Percentiles rank a stretch among this genome's conserved stretches.
These are phyloP conservation scores for Elsinoe ampelina DNA, from an alignment of 2,329 filamentous ascomycete species.

Conservation along the genomic window DNA sequence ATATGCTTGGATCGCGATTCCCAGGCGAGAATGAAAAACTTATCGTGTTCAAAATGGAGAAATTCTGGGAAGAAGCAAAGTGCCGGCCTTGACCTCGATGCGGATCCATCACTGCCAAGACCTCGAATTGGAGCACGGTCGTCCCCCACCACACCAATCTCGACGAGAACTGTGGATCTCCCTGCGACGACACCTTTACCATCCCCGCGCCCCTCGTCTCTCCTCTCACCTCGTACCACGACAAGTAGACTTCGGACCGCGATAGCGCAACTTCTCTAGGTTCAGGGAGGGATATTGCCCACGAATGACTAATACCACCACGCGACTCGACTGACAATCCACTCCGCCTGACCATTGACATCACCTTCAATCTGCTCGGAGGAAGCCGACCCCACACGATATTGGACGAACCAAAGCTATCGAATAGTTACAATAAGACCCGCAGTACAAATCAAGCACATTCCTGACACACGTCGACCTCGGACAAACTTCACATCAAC, in stretches of 20 bases:
- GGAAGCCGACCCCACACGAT: neutral
- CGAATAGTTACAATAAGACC: neutral
- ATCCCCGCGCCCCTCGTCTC: neutral
- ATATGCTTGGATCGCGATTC: too few relatives aligned
- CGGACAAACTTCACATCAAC: neutral
- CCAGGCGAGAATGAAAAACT: too few relatives aligned
- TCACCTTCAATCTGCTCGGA: neutral
- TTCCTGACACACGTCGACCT: neutral
- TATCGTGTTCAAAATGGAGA: too few relatives aligned
- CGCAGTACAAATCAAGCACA: neutral
- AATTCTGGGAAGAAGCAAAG: neutral
- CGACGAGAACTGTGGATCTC: neutral
- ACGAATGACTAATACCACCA: neutral
- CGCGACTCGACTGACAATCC: neutral
- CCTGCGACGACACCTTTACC: neutral
- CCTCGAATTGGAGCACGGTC: neutral
- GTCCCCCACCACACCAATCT: slow-evolving; percentile 1
- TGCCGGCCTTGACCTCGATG: neutral
- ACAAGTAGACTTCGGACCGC: neutral
- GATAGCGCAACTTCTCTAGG: too few relatives aligned
- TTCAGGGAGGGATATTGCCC: too few relatives aligned
- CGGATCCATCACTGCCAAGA: neutral
- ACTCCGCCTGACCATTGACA: slow-evolving; percentile 2
- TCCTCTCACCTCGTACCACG: neutral
- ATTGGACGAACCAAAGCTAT: neutral